Conservation (phyloP, 2,329 filamentous ascomycete species). For the Penicillium sp. region DNA sequence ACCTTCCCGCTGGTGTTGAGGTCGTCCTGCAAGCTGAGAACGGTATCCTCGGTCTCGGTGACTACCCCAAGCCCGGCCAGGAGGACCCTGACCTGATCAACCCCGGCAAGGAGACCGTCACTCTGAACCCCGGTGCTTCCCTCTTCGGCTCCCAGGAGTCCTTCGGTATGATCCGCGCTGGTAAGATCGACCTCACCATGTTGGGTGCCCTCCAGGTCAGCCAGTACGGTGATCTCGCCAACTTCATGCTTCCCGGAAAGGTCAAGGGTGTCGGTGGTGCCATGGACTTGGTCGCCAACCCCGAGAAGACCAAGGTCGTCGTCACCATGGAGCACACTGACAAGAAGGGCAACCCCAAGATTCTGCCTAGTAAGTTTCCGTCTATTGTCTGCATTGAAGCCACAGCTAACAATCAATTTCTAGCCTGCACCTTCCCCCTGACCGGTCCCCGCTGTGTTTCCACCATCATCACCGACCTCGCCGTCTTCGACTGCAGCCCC, state of each 20-base stretch:
- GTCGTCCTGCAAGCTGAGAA: constrained; percentile 88
- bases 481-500: constrained; percentile 73
- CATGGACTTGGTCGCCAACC: constrained; percentile 75
- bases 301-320: constrained; percentile 70
- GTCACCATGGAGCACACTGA: constrained; percentile 71
- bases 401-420: neutral
- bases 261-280: constrained; percentile 81
- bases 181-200: constrained; percentile 81
- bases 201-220: constrained; percentile 81
- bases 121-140: constrained; percentile 71
- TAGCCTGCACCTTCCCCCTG: constrained; percentile 62
- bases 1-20: constrained; percentile 66
- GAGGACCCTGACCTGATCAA: constrained; percentile 80
- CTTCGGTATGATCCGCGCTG: constrained; percentile 84
- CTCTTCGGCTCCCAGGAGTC: constrained; percentile 80
- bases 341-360: constrained; percentile 68
- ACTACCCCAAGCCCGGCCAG: constrained; percentile 69
- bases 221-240: constrained; percentile 76
- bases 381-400: neutral
- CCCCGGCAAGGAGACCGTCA: constrained; percentile 85
- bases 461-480: constrained; percentile 72
- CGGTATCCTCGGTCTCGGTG: constrained; percentile 78
- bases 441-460: constrained; percentile 67
- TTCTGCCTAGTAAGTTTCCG: constrained; percentile 45
- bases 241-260: constrained; percentile 90